A percentile compares a stretch with the other conserved stretches of the same genome.
These are phyloP conservation scores for Ogataea populi-albae DNA, from an alignment of 805 yeast species.

Conservation along the genomic window DNA sequence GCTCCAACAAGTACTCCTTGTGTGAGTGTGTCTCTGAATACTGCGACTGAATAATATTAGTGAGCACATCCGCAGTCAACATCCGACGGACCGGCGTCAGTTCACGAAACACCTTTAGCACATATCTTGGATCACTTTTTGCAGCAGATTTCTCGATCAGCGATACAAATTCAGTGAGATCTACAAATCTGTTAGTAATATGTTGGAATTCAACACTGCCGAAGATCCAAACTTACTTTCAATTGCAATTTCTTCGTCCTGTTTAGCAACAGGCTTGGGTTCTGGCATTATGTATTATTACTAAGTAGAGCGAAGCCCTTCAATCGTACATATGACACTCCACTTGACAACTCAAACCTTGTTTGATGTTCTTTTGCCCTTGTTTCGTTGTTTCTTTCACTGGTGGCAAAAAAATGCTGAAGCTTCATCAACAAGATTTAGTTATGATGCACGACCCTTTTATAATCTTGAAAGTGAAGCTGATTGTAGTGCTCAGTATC, in stretches of 20 bases:
- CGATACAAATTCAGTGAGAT: constrained; percentile 18
- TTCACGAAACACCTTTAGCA: constrained; percentile 82
- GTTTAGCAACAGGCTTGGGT: constrained; percentile 1
- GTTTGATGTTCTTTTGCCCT: too few relatives aligned
- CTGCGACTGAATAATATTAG: constrained; percentile 49
- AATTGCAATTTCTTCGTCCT: constrained; percentile 4
- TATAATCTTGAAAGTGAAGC: too few relatives aligned
- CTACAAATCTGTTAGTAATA: constrained; percentile 14
- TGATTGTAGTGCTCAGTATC: too few relatives aligned
- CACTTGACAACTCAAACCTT: too few relatives aligned
- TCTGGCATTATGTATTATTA: constrained; percentile 2
- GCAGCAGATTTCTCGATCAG: constrained; percentile 35
- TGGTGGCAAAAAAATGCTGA: too few relatives aligned
- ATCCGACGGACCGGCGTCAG: constrained; percentile 70
- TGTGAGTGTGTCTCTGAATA: constrained; percentile 51
- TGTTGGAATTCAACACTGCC: background rate
- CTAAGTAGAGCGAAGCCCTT: too few relatives aligned
- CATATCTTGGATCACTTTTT: constrained; percentile 80
- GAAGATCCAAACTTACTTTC: constrained; percentile 14
- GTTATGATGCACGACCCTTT: too few relatives aligned
- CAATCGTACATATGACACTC: too few relatives aligned
- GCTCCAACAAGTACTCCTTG: constrained; percentile 39
- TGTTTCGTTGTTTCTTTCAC: too few relatives aligned
- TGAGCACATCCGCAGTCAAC: constrained; percentile 53
- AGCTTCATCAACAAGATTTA: too few relatives aligned